A percentile compares a stretch with the other conserved stretches of the same genome.
phyloP scores from a whole-genome alignment of 2,329 filamentous ascomycete species.

The Thielaviopsis euricoi region DNA sequence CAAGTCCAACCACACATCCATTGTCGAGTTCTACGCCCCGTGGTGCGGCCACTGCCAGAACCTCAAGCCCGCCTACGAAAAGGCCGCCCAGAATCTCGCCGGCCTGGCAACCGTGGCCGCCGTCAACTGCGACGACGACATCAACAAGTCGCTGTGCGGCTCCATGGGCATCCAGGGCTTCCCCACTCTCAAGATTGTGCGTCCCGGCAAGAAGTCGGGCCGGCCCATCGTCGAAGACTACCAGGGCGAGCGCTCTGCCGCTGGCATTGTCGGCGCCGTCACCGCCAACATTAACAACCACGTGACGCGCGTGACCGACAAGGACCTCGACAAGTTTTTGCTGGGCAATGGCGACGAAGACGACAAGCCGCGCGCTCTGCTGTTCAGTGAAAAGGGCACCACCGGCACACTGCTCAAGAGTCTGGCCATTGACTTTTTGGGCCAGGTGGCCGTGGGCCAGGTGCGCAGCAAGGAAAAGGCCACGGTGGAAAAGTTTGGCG shows the following conservation, averaged over 20 bases:
- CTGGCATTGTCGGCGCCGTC: constrained; percentile 73
- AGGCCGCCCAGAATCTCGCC: constrained; percentile 74
- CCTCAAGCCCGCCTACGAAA: constrained; percentile 90
- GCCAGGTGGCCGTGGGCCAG: constrained; percentile 63
- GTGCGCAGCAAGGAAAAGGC: constrained; percentile 64
- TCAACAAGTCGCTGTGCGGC: constrained; percentile 77
- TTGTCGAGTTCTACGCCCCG: constrained; percentile 81
- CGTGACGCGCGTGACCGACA: constrained; percentile 66
- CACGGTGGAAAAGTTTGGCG: constrained; percentile 55
- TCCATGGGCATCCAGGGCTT: constrained; percentile 83
- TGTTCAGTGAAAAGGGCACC: constrained; percentile 87
- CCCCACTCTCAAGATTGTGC: constrained; percentile 87
- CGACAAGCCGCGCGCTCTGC: constrained; percentile 62
- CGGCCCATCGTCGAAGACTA: constrained; percentile 83
- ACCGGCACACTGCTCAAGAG: constrained; percentile 70
- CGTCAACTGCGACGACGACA: constrained; percentile 84
- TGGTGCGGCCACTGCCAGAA: constrained; percentile 98
- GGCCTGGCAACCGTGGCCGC: constrained; percentile 90
- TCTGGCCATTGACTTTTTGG: constrained; percentile 80
- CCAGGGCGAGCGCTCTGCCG: constrained; percentile 66
- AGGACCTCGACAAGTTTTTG: constrained; percentile 64
- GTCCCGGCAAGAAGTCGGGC: constrained; percentile 59
- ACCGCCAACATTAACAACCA: constrained; percentile 82
- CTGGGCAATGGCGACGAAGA: no score
- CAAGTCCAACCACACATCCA: constrained; percentile 77